phyloP scores from a whole-genome alignment of 2,329 filamentous ascomycete species.

The Cladosporium sp. region DNA sequence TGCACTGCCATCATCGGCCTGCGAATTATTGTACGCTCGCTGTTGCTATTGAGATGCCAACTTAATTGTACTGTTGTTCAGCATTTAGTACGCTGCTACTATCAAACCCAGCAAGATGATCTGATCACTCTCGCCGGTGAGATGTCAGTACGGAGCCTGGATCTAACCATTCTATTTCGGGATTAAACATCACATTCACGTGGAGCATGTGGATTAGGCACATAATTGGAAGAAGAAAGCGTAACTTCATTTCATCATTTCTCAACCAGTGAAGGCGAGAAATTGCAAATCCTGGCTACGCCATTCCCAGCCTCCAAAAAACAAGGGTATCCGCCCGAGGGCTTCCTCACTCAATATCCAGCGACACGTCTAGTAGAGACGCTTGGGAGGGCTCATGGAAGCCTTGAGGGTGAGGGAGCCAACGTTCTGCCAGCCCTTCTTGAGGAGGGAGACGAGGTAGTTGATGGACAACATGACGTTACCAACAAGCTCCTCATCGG shows the following conservation, averaged over 20 bases:
- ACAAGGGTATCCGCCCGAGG: constrained; percentile 14
- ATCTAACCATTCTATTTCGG: neutral
- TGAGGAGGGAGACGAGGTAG: constrained; percentile 98
- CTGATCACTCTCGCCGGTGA: no score
- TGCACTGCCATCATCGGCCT: no score
- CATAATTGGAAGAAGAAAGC: constrained; percentile 13
- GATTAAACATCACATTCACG: neutral
- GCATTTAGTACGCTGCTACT: no score
- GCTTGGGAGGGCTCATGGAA: constrained; percentile 98
- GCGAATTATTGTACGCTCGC: no score
- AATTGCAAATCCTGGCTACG: constrained; percentile 31
- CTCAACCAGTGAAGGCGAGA: constrained; percentile 39
- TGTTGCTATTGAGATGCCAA: no score
- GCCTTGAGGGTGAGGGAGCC: constrained; percentile 99
- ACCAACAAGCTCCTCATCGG: constrained; percentile 88
- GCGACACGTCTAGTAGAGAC: constrained; percentile 75
- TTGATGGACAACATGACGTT: constrained; percentile 99
- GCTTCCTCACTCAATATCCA: constrained; percentile 21
- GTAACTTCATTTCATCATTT: constrained; percentile 17
- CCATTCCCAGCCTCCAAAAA: constrained; percentile 26
- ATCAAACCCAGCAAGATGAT: no score
- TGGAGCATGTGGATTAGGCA: neutral
- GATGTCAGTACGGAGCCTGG: no score
- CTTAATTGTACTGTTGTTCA: no score
- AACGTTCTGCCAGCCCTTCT: constrained; percentile 99